These are phyloP conservation scores for Candida cerambycidarum DNA, from an alignment of 805 yeast genomes.

Conservation along the genomic window DNA sequence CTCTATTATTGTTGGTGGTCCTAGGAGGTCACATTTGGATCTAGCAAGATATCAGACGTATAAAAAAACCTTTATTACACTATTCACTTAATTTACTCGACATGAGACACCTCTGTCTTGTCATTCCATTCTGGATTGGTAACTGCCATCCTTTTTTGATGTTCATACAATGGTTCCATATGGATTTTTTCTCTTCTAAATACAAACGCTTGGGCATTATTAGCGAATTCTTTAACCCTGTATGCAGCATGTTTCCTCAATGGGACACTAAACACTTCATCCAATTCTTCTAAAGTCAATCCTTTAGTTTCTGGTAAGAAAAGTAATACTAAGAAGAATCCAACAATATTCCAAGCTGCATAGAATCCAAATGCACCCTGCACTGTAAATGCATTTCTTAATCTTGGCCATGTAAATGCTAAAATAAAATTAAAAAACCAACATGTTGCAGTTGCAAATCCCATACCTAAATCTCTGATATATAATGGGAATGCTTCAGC, in stretches of 20 bases:
- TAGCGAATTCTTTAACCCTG: conserved; percentile 30
- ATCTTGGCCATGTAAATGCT: conserved; percentile 78
- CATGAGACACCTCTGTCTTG: conserved; percentile 53
- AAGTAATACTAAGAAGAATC: conserved; percentile 69
- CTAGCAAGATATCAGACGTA: too few relatives aligned
- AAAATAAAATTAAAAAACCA: conserved; percentile 73
- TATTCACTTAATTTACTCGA: conserved; percentile 37
- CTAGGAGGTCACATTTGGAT: too few relatives aligned
- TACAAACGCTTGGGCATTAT: conserved; percentile 45
- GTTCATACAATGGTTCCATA: conserved; percentile 57
- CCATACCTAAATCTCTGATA: conserved; percentile 78
- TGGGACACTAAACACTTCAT: conserved; percentile 66
- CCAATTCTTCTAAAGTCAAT: conserved; percentile 73
- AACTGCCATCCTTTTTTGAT: conserved; percentile 51
- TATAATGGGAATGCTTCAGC: conserved; percentile 81
- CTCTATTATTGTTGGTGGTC: too few relatives aligned
- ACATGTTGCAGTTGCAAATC: conserved; percentile 71
- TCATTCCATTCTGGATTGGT: conserved; percentile 64
- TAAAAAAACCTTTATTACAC: not conserved
- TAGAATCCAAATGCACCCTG: conserved; percentile 90
- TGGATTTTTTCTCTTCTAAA: conserved; percentile 45
- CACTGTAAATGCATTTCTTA: conserved; percentile 63
- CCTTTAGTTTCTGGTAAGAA: conserved; percentile 68
- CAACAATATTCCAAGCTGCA: conserved; percentile 79
- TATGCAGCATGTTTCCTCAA: conserved; percentile 50